phyloP scores from a whole-genome alignment of 116 monocot genomes.

The Papilionanthe hybrid region DNA sequence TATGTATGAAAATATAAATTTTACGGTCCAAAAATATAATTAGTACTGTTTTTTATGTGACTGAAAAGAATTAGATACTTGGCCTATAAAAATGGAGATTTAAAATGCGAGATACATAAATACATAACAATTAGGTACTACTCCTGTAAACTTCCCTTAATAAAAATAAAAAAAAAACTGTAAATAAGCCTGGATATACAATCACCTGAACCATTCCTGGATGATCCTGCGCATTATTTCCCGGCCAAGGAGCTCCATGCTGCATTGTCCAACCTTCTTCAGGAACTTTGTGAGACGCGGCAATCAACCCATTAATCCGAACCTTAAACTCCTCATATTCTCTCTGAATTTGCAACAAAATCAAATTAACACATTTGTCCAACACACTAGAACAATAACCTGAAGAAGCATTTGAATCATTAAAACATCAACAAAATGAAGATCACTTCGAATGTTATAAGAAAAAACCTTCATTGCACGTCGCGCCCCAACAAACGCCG shows the following conservation, averaged over 20 bases:
- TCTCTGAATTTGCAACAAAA: conserved; percentile 30
- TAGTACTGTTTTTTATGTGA: too few relatives aligned
- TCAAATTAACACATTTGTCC: background rate
- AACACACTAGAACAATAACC: background rate
- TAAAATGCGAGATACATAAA: too few relatives aligned
- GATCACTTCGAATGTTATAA: background rate
- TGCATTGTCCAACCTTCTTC: conserved; percentile 74
- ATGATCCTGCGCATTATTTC: conserved; percentile 62
- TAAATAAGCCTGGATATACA: background rate
- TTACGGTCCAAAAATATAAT: too few relatives aligned
- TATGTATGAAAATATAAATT: too few relatives aligned
- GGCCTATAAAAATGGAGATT: too few relatives aligned
- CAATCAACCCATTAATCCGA: conserved; percentile 53
- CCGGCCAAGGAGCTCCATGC: conserved; percentile 70
- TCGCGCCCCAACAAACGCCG: conserved; percentile 20
- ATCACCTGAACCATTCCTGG: conserved; percentile 82
- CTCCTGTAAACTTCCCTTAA: too few relatives aligned
- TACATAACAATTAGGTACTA: too few relatives aligned
- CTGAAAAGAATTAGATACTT: too few relatives aligned
- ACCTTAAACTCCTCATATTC: conserved; percentile 76
- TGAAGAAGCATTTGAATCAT: background rate
- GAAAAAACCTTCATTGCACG: conserved; percentile 17
- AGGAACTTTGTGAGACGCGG: conserved; percentile 54
- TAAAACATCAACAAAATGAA: background rate
- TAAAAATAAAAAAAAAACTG: too few relatives aligned